Conservation (phyloP, 176 grass and related monocot genomes). For the Oryza glumipatula region DNA sequence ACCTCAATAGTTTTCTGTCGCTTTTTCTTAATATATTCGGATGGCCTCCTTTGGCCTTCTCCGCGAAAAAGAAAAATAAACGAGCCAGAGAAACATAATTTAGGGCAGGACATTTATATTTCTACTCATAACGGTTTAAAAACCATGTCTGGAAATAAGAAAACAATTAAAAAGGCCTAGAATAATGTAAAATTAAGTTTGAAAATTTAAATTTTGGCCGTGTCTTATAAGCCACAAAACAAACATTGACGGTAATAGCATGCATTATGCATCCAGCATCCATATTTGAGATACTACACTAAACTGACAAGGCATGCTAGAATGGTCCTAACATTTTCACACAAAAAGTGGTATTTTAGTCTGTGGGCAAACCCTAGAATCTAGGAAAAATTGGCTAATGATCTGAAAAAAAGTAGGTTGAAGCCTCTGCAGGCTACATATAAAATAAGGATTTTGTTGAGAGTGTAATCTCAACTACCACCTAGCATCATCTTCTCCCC, state of each 20-base stretch:
- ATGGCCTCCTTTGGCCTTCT: no score
- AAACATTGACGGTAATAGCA: neutral
- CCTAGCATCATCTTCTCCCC: conserved; percentile 12
- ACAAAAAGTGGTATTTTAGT: neutral
- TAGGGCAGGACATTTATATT: no score
- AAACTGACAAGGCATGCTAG: neutral
- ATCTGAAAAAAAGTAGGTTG: conserved; percentile 13
- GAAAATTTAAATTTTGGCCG: no score
- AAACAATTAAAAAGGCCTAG: no score
- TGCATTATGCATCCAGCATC: neutral
- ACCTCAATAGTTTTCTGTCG: no score
- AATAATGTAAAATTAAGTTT: no score
- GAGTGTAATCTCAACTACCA: conserved; percentile 45
- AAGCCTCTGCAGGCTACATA: conserved; percentile 46
- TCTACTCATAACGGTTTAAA: no score
- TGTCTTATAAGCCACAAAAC: no score
- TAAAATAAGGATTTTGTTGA: conserved; percentile 8
- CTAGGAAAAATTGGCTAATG: conserved; percentile 6
- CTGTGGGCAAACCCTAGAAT: conserved; percentile 26
- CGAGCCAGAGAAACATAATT: no score
- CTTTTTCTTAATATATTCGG: no score
- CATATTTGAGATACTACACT: neutral
- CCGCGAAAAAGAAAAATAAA: no score
- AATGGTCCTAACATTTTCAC: neutral
- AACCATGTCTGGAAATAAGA: no score